phyloP scores from a whole-genome alignment of 2,329 filamentous ascomycete genomes.

The Neophaeococcomyces mojaviensis region DNA sequence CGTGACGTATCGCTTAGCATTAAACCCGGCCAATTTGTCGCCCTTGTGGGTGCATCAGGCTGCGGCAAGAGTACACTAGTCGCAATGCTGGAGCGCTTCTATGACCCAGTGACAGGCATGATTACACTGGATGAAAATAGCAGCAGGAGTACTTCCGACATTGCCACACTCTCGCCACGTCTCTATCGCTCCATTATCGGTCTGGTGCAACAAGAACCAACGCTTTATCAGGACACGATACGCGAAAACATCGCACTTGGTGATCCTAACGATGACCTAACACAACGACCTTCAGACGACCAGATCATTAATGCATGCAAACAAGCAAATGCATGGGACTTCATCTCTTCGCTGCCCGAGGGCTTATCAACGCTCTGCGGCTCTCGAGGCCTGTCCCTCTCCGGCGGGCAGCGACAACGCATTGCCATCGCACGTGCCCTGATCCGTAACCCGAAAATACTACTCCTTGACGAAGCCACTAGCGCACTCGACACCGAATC shows the following conservation, averaged over 20 bases:
- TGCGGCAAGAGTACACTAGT: conserved; percentile 64
- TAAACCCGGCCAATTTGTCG: conserved; percentile 44
- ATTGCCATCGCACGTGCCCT: conserved; percentile 38
- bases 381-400: conserved; percentile 29
- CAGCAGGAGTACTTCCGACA: conserved; percentile 35
- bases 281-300: conserved; percentile 22
- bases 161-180: conserved; percentile 51
- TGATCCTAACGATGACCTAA: conserved; percentile 14
- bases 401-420: conserved; percentile 37
- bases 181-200: conserved; percentile 59
- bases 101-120: conserved; percentile 56
- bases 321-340: conserved; percentile 32
- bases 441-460: conserved; percentile 28
- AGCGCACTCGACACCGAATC: conserved; percentile 33
- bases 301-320: conserved; percentile 30
- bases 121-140: conserved; percentile 55
- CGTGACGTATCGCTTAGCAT: conserved; percentile 31
- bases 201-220: conserved; percentile 67
- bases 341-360: conserved; percentile 32
- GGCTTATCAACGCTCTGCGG: conserved; percentile 31
- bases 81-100: conserved; percentile 56
- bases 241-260: conserved; percentile 64
- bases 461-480: conserved; percentile 40
- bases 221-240: conserved; percentile 62
- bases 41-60: conserved; percentile 51